Base-by-base conservation (phyloP, 2,329 filamentous ascomycete species). In the Fusarium nodosum region DNA sequence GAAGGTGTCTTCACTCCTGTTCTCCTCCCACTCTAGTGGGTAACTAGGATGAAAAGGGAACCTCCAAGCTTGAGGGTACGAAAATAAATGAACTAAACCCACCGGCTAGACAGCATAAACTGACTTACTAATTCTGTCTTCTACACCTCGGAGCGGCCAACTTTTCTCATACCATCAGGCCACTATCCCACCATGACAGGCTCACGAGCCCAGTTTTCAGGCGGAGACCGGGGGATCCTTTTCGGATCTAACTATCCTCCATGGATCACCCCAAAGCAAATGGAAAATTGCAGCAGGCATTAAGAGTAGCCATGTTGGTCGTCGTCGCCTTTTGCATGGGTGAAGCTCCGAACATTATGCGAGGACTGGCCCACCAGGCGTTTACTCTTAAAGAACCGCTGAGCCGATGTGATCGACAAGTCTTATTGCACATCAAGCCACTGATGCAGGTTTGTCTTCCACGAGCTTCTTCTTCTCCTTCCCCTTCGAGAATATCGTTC, bases 401-500 rank as follows among this genome's bases (percentile, higher is more conserved):
- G 48, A 51, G 48, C 48, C 48, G 28, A 46, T 46, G 48, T 34
- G 48, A 51, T 51, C 48, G 48, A 51, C 48, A 51, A 10, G 48
- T 30, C 15, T 39, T 39, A 51, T 28, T 51, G 33, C 48, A 51
- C n/a, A 8, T 20, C 34, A 51, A 51, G 48, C 33, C 48, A 51
- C 48, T 15, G 18, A 28, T 51, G 48, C 33, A 39, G 28, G 24
- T 51, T 11, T 51, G 48, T 36, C 33, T 50, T 50, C n/a, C n/a
- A 51, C 48, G 24, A 38, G 44, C 39, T 56, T 52, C 60, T 34
- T 20, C 56, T 34, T 31, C 31, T 26, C 45, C 48, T 59, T 56
- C 59, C 15, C 45, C 48, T 59, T 59, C 56, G 15, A 63, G 44
- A 52, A 56, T 24, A 22, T 28, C 24, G 28, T 24, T 63, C 42